Evolutionary conservation across 768 basidiomycete species (phyloP), one percentile per base, ranked within the genome.

Genomic region (Paxillus rubicundulus): DNA sequence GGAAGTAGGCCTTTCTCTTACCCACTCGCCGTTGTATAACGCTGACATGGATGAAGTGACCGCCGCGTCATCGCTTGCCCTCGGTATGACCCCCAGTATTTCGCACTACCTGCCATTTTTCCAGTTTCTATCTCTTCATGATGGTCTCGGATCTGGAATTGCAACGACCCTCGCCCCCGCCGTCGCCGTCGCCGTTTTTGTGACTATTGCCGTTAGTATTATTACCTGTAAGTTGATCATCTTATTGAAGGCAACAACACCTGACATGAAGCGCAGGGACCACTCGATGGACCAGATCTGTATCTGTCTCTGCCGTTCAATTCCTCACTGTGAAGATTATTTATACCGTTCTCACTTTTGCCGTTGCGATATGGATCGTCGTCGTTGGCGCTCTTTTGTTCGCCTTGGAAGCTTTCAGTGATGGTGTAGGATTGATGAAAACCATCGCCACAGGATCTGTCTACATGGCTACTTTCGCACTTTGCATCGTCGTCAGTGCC

Each of bases 101-200:
- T 81, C 82, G 0, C 84, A 89, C 69, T 86, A 82, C 59, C 63
- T 92, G 13, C 75, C 81, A 0, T 87, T 92, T 71, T 70, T 92
- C 50, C 57, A 69, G 32, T 75, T 80, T 2, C 64, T 91, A 5
- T 69, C 79, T 17, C 70, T 70, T 5, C 69, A 75, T 12, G 71
- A 82, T 56, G 69, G 72, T 2, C 64, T 90, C 44, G 79, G 76
- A 6, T 74, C 82, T 10, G 89, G 86, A 1, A 59, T 92, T 32
- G 85, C 82, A 1, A 85, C 85, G 9, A 77, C 84, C 14, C 72
- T 92, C 24, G 84, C 81, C 2, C 86, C 90, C 37, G 82, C 86
- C 1, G 70, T 87, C 9, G 81, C 77, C 2, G 80, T 79, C 0
- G 76, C 77, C 0, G 49, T 87, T 8, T 86, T 90, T 66, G 77